These are phyloP conservation scores for Marasmius fiardii DNA, from an alignment of 1,284 basidiomycete species.

Conservation along the genomic window DNA sequence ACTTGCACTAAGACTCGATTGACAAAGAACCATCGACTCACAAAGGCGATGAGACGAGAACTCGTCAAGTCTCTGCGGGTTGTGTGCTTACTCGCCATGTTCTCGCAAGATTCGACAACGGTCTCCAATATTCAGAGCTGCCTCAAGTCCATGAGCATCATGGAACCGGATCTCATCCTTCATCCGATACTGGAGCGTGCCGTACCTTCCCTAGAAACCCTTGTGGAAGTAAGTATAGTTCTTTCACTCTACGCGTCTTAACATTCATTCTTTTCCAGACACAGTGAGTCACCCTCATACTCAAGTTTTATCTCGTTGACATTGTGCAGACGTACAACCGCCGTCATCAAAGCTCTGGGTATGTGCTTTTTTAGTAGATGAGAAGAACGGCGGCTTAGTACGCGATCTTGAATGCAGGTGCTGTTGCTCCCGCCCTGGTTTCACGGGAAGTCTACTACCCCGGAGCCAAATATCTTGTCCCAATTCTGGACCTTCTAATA, in stretches of 20 bases:
- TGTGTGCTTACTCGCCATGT: slow-evolving; percentile 86
- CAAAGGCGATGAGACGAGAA: slow-evolving; percentile 78
- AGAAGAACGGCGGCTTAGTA: neutral
- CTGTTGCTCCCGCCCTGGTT: slow-evolving; percentile 76
- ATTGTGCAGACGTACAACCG: slow-evolving; percentile 45
- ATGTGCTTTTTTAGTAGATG: neutral
- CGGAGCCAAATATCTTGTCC: slow-evolving; percentile 80
- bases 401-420: slow-evolving; percentile 30
- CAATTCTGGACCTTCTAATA: slow-evolving; percentile 83
- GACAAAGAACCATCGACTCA: slow-evolving; percentile 68
- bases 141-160: slow-evolving; percentile 71
- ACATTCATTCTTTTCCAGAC: slow-evolving; percentile 46
- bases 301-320: neutral
- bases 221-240: slow-evolving; percentile 64
- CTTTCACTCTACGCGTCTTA: neutral
- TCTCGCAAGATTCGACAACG: slow-evolving; percentile 73
- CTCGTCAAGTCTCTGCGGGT: slow-evolving; percentile 84
- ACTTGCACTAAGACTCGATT: neutral
- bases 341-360: slow-evolving; percentile 81
- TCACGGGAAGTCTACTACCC: slow-evolving; percentile 75
- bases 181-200: slow-evolving; percentile 85
- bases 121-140: slow-evolving; percentile 68
- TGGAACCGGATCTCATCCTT: slow-evolving; percentile 88
- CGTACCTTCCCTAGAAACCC: slow-evolving; percentile 80
- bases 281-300: slow-evolving; percentile 41